Percentiles rank a stretch among this genome's conserved stretches.
phyloP scores from a whole-genome alignment of 257 asterid genomes.

The Gynochthodes officinalis region DNA sequence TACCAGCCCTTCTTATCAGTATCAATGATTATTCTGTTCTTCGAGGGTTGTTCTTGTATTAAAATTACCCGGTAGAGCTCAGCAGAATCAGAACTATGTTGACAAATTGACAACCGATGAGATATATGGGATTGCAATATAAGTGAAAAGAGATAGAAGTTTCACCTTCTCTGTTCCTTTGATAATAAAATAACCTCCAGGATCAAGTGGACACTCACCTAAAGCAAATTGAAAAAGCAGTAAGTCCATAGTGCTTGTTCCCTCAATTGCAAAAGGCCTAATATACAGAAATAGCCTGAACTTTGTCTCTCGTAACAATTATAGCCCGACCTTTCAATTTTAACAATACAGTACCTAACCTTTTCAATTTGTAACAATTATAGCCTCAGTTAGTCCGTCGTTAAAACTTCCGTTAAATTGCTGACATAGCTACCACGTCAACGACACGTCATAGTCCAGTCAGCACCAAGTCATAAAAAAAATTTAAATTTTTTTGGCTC shows the following conservation, averaged over 20 bases:
- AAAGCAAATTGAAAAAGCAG: slow-evolving; percentile 18
- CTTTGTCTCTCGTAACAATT: too few relatives aligned
- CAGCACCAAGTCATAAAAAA: too few relatives aligned
- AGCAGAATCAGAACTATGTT: slow-evolving; percentile 8
- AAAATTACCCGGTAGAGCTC: slow-evolving; percentile 61
- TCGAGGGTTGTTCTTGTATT: slow-evolving; percentile 97
- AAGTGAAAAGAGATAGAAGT: slow-evolving; percentile 13
- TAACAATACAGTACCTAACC: too few relatives aligned
- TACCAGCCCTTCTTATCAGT: slow-evolving; percentile 84
- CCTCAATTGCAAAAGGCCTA: too few relatives aligned
- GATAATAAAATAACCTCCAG: slow-evolving; percentile 89
- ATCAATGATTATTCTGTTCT: slow-evolving; percentile 92
- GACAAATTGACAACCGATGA: background rate
- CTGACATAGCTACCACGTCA: too few relatives aligned
- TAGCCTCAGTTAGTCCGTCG: too few relatives aligned
- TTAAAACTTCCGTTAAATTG: too few relatives aligned
- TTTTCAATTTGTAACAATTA: too few relatives aligned
- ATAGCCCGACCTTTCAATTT: too few relatives aligned
- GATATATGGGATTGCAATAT: background rate
- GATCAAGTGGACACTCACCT: slow-evolving; percentile 99
- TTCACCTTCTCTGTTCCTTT: slow-evolving; percentile 93
- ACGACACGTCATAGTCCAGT: too few relatives aligned
- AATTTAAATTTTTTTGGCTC: too few relatives aligned
- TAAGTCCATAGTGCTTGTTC: background rate
- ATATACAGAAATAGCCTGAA: too few relatives aligned